Base-by-base conservation (phyloP, 352 stramenopile genomes). In the Phytophthora palmivora region DNA sequence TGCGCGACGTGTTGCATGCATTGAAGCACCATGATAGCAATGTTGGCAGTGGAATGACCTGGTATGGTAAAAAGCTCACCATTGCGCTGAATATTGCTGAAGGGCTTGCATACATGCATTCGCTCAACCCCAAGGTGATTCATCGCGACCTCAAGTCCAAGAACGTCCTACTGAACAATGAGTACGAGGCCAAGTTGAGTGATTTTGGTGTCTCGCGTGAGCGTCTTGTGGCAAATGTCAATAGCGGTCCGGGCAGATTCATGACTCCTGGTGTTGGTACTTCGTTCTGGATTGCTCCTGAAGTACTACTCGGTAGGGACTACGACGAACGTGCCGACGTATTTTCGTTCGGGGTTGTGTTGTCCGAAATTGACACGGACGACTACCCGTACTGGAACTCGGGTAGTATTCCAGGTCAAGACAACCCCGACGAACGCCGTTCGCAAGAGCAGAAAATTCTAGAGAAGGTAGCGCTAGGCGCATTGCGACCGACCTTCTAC, bases 131-230 rank as follows among this genome's bases (percentile, higher is more conserved):
- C 9, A 86, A 81, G 42, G 66, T 91, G 8, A 91, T 94, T 61
- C 86, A 94, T 37, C 82, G 86, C 26, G 86, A 94, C 36, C 73
- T 94, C 49, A 94, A 94, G 62, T 78, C 74, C 19, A 91, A 87
- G 66, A 94, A 94, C 43, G 78, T 94, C 44, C 55, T 94, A 34
- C 60, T 94, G 14, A 77, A 84, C 52, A 50, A 55, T 9, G 65
- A 81, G 8, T 73, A 84, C 57, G 68, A 88, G 10, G 82, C 82
- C 14, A 93, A 93, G 24, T 67, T 93, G 15, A 93, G 78, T 34
- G 84, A 93, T 54, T 94, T 94, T 72, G 82, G 82, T 9, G 76
- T 89, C 26, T 89, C 80, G 1, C 78, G 82, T 21, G 69, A 88
- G 34, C 72, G 64, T 9, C 38, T 52, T 38, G 42, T 71, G 22